Base-by-base conservation (phyloP, 1,284 basidiomycete genomes). In the Dichomitus squalens region DNA sequence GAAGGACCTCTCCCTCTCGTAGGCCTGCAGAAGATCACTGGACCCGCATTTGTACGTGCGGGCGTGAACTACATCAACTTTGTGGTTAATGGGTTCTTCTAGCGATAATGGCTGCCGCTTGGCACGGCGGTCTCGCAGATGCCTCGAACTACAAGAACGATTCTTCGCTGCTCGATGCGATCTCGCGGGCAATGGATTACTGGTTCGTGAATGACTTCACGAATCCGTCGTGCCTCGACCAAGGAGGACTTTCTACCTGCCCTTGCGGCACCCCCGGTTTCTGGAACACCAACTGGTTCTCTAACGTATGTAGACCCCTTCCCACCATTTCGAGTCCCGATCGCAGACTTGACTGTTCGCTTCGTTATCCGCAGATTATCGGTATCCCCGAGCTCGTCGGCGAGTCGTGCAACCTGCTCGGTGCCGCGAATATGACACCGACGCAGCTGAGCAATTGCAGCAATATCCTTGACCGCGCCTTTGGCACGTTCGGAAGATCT, bases 271-370 rank as follows among this genome's bases (percentile, higher is more conserved):
- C 84, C 12, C 78, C 82, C 2, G 85, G 85, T 61, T 59, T 78
- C 16, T 86, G 83, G 86, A 88, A 88, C 64, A 81, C 79, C 51
- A 90, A 90, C 66, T 90, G 88, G 88, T 87, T 80, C 66, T 81
- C 79, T 8, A 88, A 63, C 52, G 63, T 60, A 20, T n/a, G 63
- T 49, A 2, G 5, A 3, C 47, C 29, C 7, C 3, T 12, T 12
- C 29, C 33, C 47, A 23, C 11, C n/a, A 16, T 16, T 41, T 16
- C 21, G n/a, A n/a, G n/a, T n/a, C 23, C 23, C 40, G 40, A 41
- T 41, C 23, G 21, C 14, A 20, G 40, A 12, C 4, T 27, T 23
- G 21, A 20, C 18, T n/a, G 0, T 39, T 12, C 7, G 27, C 14
- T 7, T 21, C 27, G 11, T 16, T 3, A 14, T 31, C 35, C 48